A percentile compares a stretch with the other conserved stretches of the same genome.
These are phyloP conservation scores for Xylariaceae sp. DNA, from an alignment of 2,329 filamentous ascomycete species.

Conservation along the genomic window DNA sequence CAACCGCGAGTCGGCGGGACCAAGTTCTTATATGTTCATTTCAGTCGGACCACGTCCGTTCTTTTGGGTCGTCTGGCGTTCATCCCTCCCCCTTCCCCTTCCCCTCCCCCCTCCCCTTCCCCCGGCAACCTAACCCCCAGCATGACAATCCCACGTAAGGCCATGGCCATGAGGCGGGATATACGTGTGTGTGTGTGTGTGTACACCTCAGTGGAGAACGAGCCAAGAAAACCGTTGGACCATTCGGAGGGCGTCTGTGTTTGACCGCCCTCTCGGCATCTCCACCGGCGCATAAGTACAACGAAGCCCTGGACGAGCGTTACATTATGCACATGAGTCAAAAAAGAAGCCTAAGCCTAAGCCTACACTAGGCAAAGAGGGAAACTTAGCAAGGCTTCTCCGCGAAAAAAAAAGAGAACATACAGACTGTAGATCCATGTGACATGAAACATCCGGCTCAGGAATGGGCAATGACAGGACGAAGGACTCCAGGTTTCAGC, in stretches of 20 bases:
- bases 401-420: neutral
- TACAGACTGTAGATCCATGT: neutral
- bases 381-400: neutral
- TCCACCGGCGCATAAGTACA: slow-evolving; percentile 9
- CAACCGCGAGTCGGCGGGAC: neutral
- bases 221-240: slow-evolving; percentile 11
- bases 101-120: too few relatives aligned
- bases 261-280: slow-evolving; percentile 11
- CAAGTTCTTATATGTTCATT: neutral
- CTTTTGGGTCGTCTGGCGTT: neutral
- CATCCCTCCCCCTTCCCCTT: too few relatives aligned
- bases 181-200: slow-evolving; percentile 7
- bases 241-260: slow-evolving; percentile 4
- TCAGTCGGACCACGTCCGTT: neutral
- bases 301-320: slow-evolving; percentile 2
- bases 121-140: neutral
- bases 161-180: neutral
- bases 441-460: neutral
- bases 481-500: neutral
- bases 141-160: neutral
- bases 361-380: neutral
- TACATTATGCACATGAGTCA: neutral
- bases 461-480: neutral
- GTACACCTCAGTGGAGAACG: neutral
- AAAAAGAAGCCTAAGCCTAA: neutral